phyloP scores from a whole-genome alignment of 2,329 filamentous ascomycete genomes.

The Beauveria sp. region DNA sequence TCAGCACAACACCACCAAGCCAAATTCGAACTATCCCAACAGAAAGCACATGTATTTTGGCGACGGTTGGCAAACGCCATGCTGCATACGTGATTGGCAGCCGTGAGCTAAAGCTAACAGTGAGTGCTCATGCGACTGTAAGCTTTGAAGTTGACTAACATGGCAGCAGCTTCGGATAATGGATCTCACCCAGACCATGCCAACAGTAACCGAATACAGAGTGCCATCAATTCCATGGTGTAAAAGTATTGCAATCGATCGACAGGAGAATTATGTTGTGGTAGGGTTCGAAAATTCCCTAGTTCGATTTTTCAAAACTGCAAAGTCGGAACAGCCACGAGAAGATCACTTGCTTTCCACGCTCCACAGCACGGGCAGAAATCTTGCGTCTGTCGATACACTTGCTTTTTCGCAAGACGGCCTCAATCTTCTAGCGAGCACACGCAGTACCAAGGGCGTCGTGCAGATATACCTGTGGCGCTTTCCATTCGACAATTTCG shows the following conservation, averaged over 20 bases:
- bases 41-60: slow-evolving; percentile 31
- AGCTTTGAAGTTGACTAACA: neutral
- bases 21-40: slow-evolving; percentile 25
- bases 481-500: slow-evolving; percentile 28
- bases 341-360: slow-evolving; percentile 29
- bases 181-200: slow-evolving; percentile 25
- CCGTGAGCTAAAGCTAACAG: slow-evolving; percentile 33
- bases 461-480: slow-evolving; percentile 31
- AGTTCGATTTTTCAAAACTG: slow-evolving; percentile 33
- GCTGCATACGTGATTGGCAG: slow-evolving; percentile 33
- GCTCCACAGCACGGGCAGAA: slow-evolving; percentile 26
- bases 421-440: slow-evolving; percentile 30
- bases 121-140: slow-evolving; percentile 16
- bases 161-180: slow-evolving; percentile 29
- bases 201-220: slow-evolving; percentile 28
- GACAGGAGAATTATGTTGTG: slow-evolving; percentile 31
- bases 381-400: slow-evolving; percentile 31
- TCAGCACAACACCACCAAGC: slow-evolving; percentile 27
- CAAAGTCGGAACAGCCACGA: slow-evolving; percentile 24
- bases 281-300: slow-evolving; percentile 32
- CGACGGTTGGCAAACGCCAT: slow-evolving; percentile 28
- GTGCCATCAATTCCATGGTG: slow-evolving; percentile 32
- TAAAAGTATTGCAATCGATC: slow-evolving; percentile 30
- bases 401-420: slow-evolving; percentile 33
- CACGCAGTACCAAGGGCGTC: slow-evolving; percentile 26